These are phyloP conservation scores for Saccharomyces eubayanus DNA, from an alignment of 805 yeast genomes.

Conservation along the genomic window DNA sequence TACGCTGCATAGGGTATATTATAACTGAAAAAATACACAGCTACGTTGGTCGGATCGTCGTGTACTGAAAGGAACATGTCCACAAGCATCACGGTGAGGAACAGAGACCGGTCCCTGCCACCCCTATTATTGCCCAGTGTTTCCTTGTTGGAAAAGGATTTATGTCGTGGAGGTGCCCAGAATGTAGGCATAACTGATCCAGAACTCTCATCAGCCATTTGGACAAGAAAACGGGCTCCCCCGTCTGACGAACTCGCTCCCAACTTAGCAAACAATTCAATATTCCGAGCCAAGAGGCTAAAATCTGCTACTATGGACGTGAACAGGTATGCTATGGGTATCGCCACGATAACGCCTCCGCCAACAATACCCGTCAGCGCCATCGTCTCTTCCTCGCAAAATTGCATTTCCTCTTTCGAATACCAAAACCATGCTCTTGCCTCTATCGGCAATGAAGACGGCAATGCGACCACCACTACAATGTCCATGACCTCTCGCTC, in stretches of 20 bases:
- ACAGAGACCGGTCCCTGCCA: slow-evolving; percentile 22
- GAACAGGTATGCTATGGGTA: neutral
- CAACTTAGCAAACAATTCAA: neutral
- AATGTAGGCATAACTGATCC: neutral
- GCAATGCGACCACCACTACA: neutral
- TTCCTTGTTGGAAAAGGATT: slow-evolving; percentile 1
- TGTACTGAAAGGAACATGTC: slow-evolving; percentile 7
- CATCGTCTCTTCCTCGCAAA: neutral
- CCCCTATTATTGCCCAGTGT: slow-evolving; percentile 27
- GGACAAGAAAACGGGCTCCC: slow-evolving; percentile 14
- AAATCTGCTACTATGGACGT: slow-evolving; percentile 4
- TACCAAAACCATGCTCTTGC: neutral
- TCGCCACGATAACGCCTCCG: slow-evolving; percentile 8
- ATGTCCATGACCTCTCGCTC: neutral
- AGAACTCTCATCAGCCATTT: neutral
- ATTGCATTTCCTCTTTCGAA: neutral
- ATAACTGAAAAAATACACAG: neutral
- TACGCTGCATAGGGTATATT: neutral
- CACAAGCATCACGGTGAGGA: slow-evolving; percentile 22
- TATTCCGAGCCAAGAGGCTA: slow-evolving; percentile 10
- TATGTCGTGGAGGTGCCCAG: neutral
- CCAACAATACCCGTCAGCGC: slow-evolving; percentile 3
- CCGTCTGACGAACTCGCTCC: slow-evolving; percentile 7
- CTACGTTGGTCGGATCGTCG: neutral
- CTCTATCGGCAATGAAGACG: neutral